Evolutionary conservation across 2,329 filamentous ascomycete genomes (phyloP), one percentile per base, ranked within the genome.

Genomic region (Fusarium papillatum): DNA sequence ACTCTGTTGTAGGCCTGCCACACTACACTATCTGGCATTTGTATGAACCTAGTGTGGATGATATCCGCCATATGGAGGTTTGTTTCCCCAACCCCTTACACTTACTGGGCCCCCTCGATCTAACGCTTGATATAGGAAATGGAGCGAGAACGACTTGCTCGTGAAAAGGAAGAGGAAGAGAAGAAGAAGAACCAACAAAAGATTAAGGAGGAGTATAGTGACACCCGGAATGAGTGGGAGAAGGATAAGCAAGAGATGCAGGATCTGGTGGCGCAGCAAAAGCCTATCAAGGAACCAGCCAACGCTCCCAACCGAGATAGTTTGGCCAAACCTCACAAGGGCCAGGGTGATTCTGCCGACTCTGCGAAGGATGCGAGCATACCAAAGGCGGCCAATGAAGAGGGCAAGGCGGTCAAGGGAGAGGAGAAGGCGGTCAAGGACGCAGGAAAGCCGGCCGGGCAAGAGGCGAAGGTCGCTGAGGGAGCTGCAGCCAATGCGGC

Each of bases 1-100:
- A 95, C 82, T 98, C 96, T 0, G 97, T 99, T 22, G 94, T 99
- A 70, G 97, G 97, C 38, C 89, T 99, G 59, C 97, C 97, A 9
- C 97, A 99, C 83, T 99, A 99, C 84, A 98, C 95, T 1, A 98
- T 99, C 76, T 99, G 97, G 97, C 97, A 99, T 92, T 89, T 99
- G 81, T 99, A 99, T 87, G 97, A 99, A 85, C 97, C 97, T n/a
- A 98, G 95, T 80, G 95, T 98, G 19, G 97, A 99, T 81, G 97
- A 99, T 81, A 95, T 98, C 74, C 93, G 94, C 71, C 97, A 98
- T 81, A 99, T 99, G 97, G 96, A 96, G 87, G 92, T 93, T 84
- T 71, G 86, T 80, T 16, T 9, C 6, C 46, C 13, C 60, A 5
- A 48, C 6, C 13, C 41, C 41, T 11, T 7, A 13, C 55, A 6